Evolutionary conservation across 805 yeast genomes (phyloP), one percentile per base, ranked within the genome.

Genomic region (Pichia insulana): DNA sequence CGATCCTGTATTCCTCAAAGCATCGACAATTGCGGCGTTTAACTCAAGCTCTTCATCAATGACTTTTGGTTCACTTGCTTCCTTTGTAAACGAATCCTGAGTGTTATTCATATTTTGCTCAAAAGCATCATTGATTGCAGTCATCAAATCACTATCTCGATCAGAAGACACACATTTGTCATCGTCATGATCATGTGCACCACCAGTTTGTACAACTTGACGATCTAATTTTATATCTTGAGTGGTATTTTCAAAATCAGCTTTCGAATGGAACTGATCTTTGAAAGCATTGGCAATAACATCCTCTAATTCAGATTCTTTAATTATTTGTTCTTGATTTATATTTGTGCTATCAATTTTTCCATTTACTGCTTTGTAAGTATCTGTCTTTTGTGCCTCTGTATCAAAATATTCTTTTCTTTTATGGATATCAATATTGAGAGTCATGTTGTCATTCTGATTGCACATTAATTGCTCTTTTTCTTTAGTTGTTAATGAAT

Each of bases 11-110:
- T 37, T 46, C 22, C 48, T 47, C 22, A 57, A 46, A 7, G 62
- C 61, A 37, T 52, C 53, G 7, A 51, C 53, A 34, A 55, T 53
- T 9, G 55, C 60, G 15, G 50, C 50, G 26, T 46, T 53, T 16
- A 58, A 37, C 25, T 52, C 54, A 16, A 43, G 10, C 19, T 43
- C 48, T 7, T 35, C 49, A 10, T 34, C 39, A 31, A 15, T 18
- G 5, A 40, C 30, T 10, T 42, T 36, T 22, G 31, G 22, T n/a
- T 30, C 38, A 13, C 19, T 20, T 13, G 32, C 37, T 17, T 36
- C 34, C n/a, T n/a, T n/a, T n/a, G n/a, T n/a, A n/a, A n/a, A n/a
- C 8, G 40, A 8, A 19, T 44, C 27, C 25, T 38, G 30, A 20
- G 38, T 39, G 3, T 36, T 36, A 27, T 38, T 45, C 34, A 39